Percentiles rank a stretch among this genome's conserved stretches.
Evolutionary conservation across 1,139 yeast species (phyloP).

Genomic region (Martiniozyma asiatica): DNA sequence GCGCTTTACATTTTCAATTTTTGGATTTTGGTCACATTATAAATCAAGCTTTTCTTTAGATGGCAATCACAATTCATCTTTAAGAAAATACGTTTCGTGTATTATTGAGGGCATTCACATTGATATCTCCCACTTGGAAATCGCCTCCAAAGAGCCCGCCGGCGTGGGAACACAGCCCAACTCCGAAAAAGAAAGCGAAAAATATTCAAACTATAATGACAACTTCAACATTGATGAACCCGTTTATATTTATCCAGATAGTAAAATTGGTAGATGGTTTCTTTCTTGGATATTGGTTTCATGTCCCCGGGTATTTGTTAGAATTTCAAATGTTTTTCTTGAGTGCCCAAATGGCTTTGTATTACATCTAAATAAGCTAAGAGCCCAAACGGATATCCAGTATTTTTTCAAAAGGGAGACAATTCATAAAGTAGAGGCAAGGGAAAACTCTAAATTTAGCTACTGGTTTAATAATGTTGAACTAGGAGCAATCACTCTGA

Average conservation of each 20-base stretch:
- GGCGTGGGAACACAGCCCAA: too few species aligned
- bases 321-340: slow-evolving; percentile 5
- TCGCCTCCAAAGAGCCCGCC: too few species aligned
- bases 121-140: too few species aligned
- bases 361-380: slow-evolving; percentile 3
- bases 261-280: slow-evolving; percentile 9
- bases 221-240: slow-evolving; percentile 16
- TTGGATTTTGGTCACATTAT: too few species aligned
- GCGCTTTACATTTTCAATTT: too few species aligned
- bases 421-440: slow-evolving; percentile 1
- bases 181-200: slow-evolving; percentile 1
- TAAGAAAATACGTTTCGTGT: too few species aligned
- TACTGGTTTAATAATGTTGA: slow-evolving; percentile 7
- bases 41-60: too few species aligned
- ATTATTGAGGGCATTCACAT: too few species aligned
- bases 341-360: slow-evolving; percentile 2
- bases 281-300: slow-evolving; percentile 6
- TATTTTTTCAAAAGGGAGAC: slow-evolving; percentile 1
- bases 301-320: slow-evolving; percentile 11
- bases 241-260: slow-evolving; percentile 16
- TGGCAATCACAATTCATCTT: too few species aligned
- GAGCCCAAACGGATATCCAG: slow-evolving; percentile 7
- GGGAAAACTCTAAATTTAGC: neutral
- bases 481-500: too few species aligned
- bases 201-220: neutral